A percentile compares a stretch with the other conserved stretches of the same genome.
Conservation (phyloP, 108 stramenopile species). For the Stephanodiscus minutulus region DNA sequence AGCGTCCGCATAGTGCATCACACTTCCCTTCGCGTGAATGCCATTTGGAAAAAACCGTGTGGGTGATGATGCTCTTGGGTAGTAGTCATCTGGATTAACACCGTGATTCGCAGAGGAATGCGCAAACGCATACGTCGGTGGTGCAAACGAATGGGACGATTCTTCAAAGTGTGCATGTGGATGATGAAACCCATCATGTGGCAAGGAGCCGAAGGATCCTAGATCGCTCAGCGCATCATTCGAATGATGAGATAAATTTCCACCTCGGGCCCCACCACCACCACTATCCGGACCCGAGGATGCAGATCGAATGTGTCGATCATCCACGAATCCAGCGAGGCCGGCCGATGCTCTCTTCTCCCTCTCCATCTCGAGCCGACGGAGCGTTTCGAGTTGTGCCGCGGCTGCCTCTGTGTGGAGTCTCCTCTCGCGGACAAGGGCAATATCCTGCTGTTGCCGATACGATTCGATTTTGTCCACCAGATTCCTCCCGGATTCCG, state of each 20-base stretch:
- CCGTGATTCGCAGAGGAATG: constrained; percentile 26
- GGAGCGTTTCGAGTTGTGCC: constrained; percentile 75
- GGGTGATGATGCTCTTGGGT: constrained; percentile 3
- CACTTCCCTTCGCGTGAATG: constrained; percentile 28
- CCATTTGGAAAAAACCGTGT: background rate
- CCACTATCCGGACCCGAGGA: constrained; percentile 47
- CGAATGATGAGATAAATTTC: constrained; percentile 9
- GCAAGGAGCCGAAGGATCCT: constrained; percentile 25
- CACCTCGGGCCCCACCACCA: constrained; percentile 25
- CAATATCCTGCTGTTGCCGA: constrained; percentile 50
- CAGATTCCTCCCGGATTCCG: constrained; percentile 60
- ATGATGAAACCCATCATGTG: constrained; percentile 26
- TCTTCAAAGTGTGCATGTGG: constrained; percentile 34
- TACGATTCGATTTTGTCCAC: constrained; percentile 65
- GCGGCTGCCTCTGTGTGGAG: constrained; percentile 79
- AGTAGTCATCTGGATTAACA: background rate
- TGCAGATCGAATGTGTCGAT: constrained; percentile 32
- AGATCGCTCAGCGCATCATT: constrained; percentile 19
- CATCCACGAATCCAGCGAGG: constrained; percentile 28
- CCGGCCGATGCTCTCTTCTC: constrained; percentile 22
- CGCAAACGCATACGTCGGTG: constrained; percentile 42
- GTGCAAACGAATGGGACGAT: constrained; percentile 41
- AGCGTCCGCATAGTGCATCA: constrained; percentile 55
- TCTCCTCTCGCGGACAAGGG: constrained; percentile 65
- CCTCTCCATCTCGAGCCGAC: constrained; percentile 54